phyloP scores from a whole-genome alignment of 2,329 filamentous ascomycete genomes.

The Aspergillus japonicus region DNA sequence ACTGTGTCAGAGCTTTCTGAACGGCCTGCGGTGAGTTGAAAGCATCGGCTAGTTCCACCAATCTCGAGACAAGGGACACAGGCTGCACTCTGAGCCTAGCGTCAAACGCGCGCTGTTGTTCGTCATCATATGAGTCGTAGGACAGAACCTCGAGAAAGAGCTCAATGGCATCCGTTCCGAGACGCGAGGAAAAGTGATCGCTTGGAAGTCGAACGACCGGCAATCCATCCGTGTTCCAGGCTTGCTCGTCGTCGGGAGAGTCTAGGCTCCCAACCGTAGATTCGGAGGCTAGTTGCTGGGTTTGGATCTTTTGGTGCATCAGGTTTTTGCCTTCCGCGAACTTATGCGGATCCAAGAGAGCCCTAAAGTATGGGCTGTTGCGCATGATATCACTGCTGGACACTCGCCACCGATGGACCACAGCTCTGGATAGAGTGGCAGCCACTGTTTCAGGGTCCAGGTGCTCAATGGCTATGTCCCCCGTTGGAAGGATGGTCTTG shows the following conservation, averaged over 20 bases:
- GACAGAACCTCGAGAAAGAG: slow-evolving; percentile 35
- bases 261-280: neutral
- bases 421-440: slow-evolving; percentile 5
- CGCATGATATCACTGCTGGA: slow-evolving; percentile 31
- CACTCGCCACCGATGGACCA: slow-evolving; percentile 34
- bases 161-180: slow-evolving; percentile 34
- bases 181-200: slow-evolving; percentile 25
- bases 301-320: slow-evolving; percentile 26
- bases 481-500: slow-evolving; percentile 26
- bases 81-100: slow-evolving; percentile 28
- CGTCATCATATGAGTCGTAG: slow-evolving; percentile 26
- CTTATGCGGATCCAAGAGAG: slow-evolving; percentile 42
- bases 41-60: slow-evolving; percentile 35
- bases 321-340: slow-evolving; percentile 42
- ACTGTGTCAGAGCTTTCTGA: slow-evolving; percentile 20
- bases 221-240: slow-evolving; percentile 9
- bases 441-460: slow-evolving; percentile 9
- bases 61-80: slow-evolving; percentile 31
- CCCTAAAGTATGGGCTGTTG: slow-evolving; percentile 42
- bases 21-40: slow-evolving; percentile 36
- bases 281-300: neutral
- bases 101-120: slow-evolving; percentile 21
- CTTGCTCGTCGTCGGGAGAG: neutral
- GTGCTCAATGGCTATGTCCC: slow-evolving; percentile 41
- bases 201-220: slow-evolving; percentile 31